These are phyloP conservation scores for Lathyrus tuberosus DNA, from an alignment of 306 rosid species.

Conservation along the genomic window DNA sequence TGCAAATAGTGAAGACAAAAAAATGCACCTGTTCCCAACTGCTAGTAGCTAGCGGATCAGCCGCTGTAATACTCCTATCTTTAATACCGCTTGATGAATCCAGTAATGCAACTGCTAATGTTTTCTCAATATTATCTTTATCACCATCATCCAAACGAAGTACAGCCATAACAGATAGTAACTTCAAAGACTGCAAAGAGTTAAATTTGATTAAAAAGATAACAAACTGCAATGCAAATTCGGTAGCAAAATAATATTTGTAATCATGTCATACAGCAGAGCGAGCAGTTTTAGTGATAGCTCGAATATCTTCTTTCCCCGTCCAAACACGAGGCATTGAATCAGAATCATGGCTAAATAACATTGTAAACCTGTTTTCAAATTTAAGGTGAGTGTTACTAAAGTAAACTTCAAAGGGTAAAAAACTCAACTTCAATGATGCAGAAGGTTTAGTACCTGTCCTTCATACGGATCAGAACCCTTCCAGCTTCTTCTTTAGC, in stretches of 20 bases:
- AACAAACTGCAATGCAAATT: slow-evolving; percentile 24
- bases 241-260: slow-evolving; percentile 17
- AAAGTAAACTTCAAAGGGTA: slow-evolving; percentile 5
- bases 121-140: slow-evolving; percentile 66
- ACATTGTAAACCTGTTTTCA: slow-evolving; percentile 70
- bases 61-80: slow-evolving; percentile 57
- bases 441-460: slow-evolving; percentile 60
- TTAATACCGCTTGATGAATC: slow-evolving; percentile 55
- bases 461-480: slow-evolving; percentile 91
- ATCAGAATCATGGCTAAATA: slow-evolving; percentile 95
- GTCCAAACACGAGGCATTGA: slow-evolving; percentile 99
- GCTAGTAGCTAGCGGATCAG: slow-evolving; percentile 92
- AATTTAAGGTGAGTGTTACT: slow-evolving; percentile 43
- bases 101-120: slow-evolving; percentile 63
- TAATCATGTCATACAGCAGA: slow-evolving; percentile 63
- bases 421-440: slow-evolving; percentile 22
- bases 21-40: slow-evolving; percentile 79
- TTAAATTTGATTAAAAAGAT: slow-evolving; percentile 16
- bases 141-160: slow-evolving; percentile 76
- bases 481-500: slow-evolving; percentile 97
- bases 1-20: slow-evolving; percentile 28
- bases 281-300: slow-evolving; percentile 92
- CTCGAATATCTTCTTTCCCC: slow-evolving; percentile 88
- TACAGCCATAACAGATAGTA: slow-evolving; percentile 90
- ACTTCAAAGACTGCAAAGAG: slow-evolving; percentile 76